Conservation (phyloP, 768 basidiomycete genomes). For the Lactarius deliciosus region DNA sequence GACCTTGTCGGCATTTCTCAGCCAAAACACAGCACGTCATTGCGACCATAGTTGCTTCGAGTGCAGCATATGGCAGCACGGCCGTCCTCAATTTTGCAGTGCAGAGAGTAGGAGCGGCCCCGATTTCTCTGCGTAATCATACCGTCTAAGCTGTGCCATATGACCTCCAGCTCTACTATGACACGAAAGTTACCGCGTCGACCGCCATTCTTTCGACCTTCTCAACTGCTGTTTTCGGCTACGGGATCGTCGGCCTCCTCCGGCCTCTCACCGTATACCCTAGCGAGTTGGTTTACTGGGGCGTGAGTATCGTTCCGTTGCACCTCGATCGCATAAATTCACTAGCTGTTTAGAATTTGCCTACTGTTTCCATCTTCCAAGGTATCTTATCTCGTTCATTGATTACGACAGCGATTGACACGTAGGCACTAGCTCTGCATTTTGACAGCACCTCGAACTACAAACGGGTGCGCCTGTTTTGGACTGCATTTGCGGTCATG, state of each 20-base stretch:
- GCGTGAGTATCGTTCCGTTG: conserved; percentile 36
- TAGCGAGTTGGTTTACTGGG: conserved; percentile 65
- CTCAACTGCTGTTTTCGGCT: conserved; percentile 66
- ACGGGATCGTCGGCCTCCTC: conserved; percentile 58
- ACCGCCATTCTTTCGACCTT: conserved; percentile 62
- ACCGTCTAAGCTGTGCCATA: not conserved
- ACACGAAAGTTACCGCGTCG: conserved; percentile 45
- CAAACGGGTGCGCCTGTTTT: conserved; percentile 55
- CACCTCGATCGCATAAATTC: not conserved
- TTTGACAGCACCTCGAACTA: conserved; percentile 45
- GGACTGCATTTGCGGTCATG: conserved; percentile 51
- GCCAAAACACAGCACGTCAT: conserved; percentile 50
- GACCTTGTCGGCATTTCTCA: not conserved
- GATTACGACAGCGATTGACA: conserved; percentile 28
- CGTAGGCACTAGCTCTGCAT: conserved; percentile 47
- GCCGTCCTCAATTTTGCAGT: conserved; percentile 63
- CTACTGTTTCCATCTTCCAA: conserved; percentile 61
- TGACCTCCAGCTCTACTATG: conserved; percentile 53
- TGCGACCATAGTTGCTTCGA: conserved; percentile 57
- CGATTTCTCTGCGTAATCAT: conserved; percentile 1
- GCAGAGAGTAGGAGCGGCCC: conserved; percentile 44
- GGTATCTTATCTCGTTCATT: conserved; percentile 34
- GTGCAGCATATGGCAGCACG: conserved; percentile 51
- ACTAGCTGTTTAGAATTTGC: conserved; percentile 44
- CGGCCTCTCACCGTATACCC: conserved; percentile 61